Conservation (phyloP, 2,329 filamentous ascomycete species). For the Ophiocordyceps robertsii region DNA sequence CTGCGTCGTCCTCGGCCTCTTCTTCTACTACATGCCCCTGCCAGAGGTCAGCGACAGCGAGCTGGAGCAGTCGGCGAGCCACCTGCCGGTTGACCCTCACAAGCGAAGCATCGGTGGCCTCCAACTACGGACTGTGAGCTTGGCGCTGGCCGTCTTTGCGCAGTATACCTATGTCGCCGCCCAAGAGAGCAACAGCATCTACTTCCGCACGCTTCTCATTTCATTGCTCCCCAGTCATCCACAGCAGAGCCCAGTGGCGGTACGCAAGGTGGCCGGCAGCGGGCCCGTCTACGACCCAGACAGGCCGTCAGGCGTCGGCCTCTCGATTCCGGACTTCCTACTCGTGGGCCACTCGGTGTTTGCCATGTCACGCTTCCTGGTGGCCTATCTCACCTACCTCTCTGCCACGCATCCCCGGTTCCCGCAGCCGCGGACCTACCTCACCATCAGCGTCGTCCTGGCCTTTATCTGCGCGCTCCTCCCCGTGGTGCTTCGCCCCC, state of each 20-base stretch:
- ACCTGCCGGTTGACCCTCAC: conserved; percentile 34
- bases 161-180: conserved; percentile 72
- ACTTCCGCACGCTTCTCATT: conserved; percentile 38
- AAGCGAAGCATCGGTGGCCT: conserved; percentile 35
- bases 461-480: conserved; percentile 44
- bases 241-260: conserved; percentile 9
- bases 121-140: conserved; percentile 38
- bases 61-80: conserved; percentile 32
- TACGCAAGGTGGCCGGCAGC: conserved; percentile 11
- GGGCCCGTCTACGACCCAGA: conserved; percentile 13
- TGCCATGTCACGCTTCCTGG: conserved; percentile 58
- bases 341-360: conserved; percentile 63
- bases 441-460: conserved; percentile 46
- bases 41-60: conserved; percentile 46
- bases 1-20: conserved; percentile 54
- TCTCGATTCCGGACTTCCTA: conserved; percentile 51
- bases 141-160: conserved; percentile 59
- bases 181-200: conserved; percentile 53
- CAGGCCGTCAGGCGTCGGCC: conserved; percentile 29
- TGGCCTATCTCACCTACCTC: conserved; percentile 49
- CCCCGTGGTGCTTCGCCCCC: conserved; percentile 28
- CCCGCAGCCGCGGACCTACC: conserved; percentile 55
- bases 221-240: conserved; percentile 20
- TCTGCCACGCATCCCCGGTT: conserved; percentile 31
- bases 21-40: conserved; percentile 56